phyloP scores from a whole-genome alignment of 192 early-diverging fungal species.

The Piromyces finnis region DNA sequence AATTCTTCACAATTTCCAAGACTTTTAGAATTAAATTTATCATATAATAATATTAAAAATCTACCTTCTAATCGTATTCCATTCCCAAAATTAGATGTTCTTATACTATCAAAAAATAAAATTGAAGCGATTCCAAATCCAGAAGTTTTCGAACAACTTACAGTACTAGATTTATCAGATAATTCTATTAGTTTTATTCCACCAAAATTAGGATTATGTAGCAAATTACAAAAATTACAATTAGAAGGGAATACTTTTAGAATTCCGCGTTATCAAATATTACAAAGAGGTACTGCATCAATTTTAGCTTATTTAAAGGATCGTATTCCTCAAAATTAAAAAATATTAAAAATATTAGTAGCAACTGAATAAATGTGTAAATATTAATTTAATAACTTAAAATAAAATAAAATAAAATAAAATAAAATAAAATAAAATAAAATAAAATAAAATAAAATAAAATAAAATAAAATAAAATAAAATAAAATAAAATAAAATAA shows the following conservation, averaged over 20 bases:
- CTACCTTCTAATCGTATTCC: background rate
- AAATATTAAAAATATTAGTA: too few relatives aligned
- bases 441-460: too few relatives aligned
- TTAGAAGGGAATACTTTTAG: background rate
- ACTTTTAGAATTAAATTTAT: background rate
- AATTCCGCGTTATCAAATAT: background rate
- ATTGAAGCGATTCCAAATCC: background rate
- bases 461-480: too few relatives aligned
- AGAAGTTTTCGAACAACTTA: background rate
- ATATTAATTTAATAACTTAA: too few relatives aligned
- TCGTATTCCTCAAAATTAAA: background rate
- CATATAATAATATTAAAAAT: background rate
- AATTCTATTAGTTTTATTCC: background rate
- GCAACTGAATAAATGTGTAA: too few relatives aligned
- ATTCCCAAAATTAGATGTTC: background rate
- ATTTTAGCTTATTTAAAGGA: background rate
- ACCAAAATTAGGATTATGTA: background rate
- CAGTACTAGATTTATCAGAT: background rate
- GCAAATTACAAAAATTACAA: background rate
- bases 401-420: too few relatives aligned
- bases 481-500: too few relatives aligned
- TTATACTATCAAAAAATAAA: background rate
- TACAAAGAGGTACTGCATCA: background rate
- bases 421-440: too few relatives aligned
- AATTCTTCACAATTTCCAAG: background rate